phyloP scores from a whole-genome alignment of 805 yeast species.

The Priceomyces castillae region DNA sequence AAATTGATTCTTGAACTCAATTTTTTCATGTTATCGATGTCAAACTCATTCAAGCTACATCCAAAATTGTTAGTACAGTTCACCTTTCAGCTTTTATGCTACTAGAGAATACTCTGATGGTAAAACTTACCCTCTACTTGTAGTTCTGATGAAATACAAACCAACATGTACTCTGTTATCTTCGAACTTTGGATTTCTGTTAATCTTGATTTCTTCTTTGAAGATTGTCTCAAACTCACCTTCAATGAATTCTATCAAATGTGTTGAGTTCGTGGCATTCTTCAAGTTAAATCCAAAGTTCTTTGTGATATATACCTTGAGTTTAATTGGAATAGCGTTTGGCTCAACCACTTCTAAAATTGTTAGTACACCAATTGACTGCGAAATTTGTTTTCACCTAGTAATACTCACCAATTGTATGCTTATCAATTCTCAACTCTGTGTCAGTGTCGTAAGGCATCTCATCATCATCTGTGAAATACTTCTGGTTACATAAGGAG shows the following conservation, averaged over 20 bases:
- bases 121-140: conserved; percentile 46
- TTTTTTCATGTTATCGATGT: conserved; percentile 69
- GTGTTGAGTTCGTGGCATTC: conserved; percentile 13
- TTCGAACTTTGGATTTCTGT: conserved; percentile 24
- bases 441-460: conserved; percentile 39
- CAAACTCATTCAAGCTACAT: conserved; percentile 52
- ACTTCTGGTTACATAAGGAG: conserved; percentile 56
- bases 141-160: conserved; percentile 72
- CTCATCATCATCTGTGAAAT: conserved; percentile 43
- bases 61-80: conserved; percentile 6
- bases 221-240: conserved; percentile 68
- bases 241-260: conserved; percentile 67
- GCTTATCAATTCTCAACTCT: conserved; percentile 12
- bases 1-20: conserved; percentile 71
- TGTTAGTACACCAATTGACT: conserved; percentile 5
- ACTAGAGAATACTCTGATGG: no score
- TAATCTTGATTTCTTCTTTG: conserved; percentile 53
- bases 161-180: conserved; percentile 80
- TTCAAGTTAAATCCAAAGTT: conserved; percentile 26
- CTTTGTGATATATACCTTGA: conserved; percentile 19
- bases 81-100: background rate
- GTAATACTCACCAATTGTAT: conserved; percentile 9
- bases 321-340: conserved; percentile 16
- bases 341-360: conserved; percentile 8
- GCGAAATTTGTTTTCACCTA: background rate